phyloP scores from a whole-genome alignment of 1,139 yeast species.

The Scheffersomyces titani region DNA sequence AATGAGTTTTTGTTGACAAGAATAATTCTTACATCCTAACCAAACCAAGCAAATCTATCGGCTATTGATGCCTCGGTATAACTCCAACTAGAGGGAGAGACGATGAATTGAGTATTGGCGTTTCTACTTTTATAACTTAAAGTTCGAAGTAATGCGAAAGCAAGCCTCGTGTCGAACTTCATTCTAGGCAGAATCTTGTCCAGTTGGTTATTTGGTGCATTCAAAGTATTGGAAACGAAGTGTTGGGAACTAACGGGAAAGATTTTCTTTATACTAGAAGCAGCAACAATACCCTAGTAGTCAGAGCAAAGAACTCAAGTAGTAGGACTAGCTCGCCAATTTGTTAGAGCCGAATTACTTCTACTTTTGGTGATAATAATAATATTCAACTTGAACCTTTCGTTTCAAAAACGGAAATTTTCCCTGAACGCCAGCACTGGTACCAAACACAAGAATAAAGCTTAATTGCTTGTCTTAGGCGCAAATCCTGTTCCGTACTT shows the following conservation, averaged over 20 bases:
- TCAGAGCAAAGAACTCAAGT: not conserved
- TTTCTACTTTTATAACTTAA: too few relatives aligned
- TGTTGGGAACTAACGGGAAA: not conserved
- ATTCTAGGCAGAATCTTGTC: not conserved
- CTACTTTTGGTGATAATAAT: not conserved
- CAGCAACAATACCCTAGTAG: not conserved
- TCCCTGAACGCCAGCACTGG: not conserved
- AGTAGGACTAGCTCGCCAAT: not conserved
- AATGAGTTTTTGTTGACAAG: not conserved
- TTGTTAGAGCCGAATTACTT: too few relatives aligned
- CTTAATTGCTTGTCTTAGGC: not conserved
- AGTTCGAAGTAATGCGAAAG: not conserved
- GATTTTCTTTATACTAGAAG: not conserved
- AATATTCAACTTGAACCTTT: not conserved
- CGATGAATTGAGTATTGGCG: not conserved
- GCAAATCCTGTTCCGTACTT: not conserved
- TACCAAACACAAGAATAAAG: not conserved
- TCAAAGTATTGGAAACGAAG: not conserved
- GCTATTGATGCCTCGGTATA: not conserved
- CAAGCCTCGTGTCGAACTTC: not conserved
- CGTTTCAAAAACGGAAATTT: not conserved
- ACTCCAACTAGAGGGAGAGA: not conserved
- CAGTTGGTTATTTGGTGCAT: not conserved
- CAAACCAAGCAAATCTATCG: not conserved
- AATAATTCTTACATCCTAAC: not conserved